Base-by-base conservation (phyloP, 345 rosid species). In the Aquilaria sinensis region DNA sequence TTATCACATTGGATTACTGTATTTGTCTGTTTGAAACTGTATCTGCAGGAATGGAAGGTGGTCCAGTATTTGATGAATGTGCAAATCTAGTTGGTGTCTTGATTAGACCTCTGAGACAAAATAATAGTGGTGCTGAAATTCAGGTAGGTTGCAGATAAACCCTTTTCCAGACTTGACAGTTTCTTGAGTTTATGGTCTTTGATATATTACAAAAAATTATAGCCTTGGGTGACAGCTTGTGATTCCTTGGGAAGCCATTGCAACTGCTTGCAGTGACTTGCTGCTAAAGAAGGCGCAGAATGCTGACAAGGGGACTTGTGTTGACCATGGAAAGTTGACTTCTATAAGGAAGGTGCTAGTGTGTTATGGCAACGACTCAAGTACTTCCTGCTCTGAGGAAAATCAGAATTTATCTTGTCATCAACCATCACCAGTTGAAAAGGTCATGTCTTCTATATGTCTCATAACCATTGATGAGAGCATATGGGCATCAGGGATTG, bases 181-280 rank as follows among this genome's bases (percentile, higher is more conserved):
- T n/a, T 56, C 67, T 63, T 66, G 72, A 71, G 61, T 74, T 61
- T 72, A 62, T 76, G 64, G 16, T 68, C 46, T 75, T 79, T 79
- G 67, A 76, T 77, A 71, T 78, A 77, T 83, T 74, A 88, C 79
- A 72, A 77, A 83, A 80, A 75, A 79, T 65, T 82, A 76, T 94
- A 84, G 96, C 81, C 77, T 94, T 88, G 79, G 96, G 78, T 88
- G 78, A 83, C 96, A 86, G 99, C 91, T 88, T 77, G 85, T 94
- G 95, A 90, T 94, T 78, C 97, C 97, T 3, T 94, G 97, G 97
- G 93, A 83, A 74, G 96, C 96, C 83, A 81, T 94, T 78, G 83
- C 90, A 78, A 71, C 84, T 80, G 89, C 95, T 82, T 86, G 87
- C 75, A 74, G 81, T 70, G 81, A 82, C 81, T 80, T 86, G 69